Percentiles rank a stretch among this genome's conserved stretches.
Evolutionary conservation across 2,329 filamentous ascomycete genomes (phyloP).

Genomic region (Coniochaeta pulveracea): DNA sequence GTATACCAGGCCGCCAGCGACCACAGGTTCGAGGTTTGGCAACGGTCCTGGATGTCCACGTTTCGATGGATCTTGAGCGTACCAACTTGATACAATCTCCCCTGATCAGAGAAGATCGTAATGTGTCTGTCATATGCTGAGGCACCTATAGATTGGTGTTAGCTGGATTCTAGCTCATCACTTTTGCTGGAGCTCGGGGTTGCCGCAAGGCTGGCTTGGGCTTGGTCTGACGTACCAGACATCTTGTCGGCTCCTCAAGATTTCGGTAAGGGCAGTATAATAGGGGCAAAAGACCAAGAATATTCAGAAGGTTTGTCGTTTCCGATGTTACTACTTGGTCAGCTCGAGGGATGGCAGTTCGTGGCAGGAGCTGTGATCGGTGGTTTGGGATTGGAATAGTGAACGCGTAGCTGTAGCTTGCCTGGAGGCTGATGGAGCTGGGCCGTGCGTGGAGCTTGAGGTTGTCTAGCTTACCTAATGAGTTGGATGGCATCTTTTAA

Average conservation of each 20-base stretch:
- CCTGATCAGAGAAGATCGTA: constrained; percentile 99
- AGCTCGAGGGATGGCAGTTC: no score
- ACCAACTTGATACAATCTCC: constrained; percentile 99
- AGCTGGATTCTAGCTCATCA: constrained; percentile 5
- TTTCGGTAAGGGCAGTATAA: no score
- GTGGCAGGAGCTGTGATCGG: constrained; percentile 13
- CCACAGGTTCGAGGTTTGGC: no score
- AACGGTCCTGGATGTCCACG: no score
- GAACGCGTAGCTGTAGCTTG: constrained; percentile 37
- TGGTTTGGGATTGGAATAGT: constrained; percentile 9
- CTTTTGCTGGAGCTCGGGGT: not conserved
- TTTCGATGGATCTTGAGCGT: no score
- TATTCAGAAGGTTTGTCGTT: no score
- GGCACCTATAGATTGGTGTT: constrained; percentile 42
- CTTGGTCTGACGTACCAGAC: constrained; percentile 32
- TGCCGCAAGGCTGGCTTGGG: not conserved
- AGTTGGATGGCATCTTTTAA: no score
- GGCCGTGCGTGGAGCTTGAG: constrained; percentile 2
- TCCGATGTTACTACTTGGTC: no score
- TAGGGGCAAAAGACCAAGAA: no score
- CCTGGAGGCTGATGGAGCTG: constrained; percentile 22
- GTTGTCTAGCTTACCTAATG: no score
- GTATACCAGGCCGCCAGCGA: no score
- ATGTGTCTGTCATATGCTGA: constrained; percentile 97
- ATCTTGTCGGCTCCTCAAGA: constrained; percentile 29